These are phyloP conservation scores for Wickerhamiella parazyma DNA, from an alignment of 805 yeast genomes.

Conservation along the genomic window DNA sequence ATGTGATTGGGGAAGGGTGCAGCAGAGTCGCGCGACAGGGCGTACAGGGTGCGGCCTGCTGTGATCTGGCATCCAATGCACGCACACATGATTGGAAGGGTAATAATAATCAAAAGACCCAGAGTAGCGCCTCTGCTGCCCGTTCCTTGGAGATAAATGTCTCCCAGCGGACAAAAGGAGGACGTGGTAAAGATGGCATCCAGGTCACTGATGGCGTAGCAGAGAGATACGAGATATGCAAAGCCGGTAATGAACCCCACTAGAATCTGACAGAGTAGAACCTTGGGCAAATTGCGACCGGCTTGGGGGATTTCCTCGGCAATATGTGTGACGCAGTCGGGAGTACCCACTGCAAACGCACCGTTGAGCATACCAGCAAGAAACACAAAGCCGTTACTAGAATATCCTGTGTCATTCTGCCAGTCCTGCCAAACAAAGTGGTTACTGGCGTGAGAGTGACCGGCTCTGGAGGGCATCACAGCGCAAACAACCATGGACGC, in stretches of 20 bases:
- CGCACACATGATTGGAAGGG: constrained; percentile 52
- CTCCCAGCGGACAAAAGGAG: constrained; percentile 48
- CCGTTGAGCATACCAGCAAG: neutral
- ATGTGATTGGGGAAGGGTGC: constrained; percentile 33
- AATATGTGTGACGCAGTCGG: constrained; percentile 29
- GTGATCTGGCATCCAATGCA: constrained; percentile 49
- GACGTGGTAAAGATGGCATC: constrained; percentile 29
- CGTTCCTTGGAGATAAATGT: constrained; percentile 37
- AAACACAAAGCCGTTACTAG: neutral
- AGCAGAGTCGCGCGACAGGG: constrained; percentile 39
- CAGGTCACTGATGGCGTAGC: constrained; percentile 37
- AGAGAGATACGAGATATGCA: constrained; percentile 36
- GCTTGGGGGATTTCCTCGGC: constrained; percentile 59
- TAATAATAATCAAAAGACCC: constrained; percentile 34
- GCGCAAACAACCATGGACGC: neutral
- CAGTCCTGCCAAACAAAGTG: neutral
- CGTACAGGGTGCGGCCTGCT: constrained; percentile 55
- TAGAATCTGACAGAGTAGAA: constrained; percentile 43
- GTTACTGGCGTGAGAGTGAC: neutral
- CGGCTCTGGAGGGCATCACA: neutral
- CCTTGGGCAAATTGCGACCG: constrained; percentile 46
- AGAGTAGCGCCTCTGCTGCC: constrained; percentile 28
- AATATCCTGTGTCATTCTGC: neutral
- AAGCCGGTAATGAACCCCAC: constrained; percentile 46
- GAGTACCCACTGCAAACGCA: neutral